phyloP scores from a whole-genome alignment of 1,139 yeast genomes.

The Scheffersomyces lignicola region DNA sequence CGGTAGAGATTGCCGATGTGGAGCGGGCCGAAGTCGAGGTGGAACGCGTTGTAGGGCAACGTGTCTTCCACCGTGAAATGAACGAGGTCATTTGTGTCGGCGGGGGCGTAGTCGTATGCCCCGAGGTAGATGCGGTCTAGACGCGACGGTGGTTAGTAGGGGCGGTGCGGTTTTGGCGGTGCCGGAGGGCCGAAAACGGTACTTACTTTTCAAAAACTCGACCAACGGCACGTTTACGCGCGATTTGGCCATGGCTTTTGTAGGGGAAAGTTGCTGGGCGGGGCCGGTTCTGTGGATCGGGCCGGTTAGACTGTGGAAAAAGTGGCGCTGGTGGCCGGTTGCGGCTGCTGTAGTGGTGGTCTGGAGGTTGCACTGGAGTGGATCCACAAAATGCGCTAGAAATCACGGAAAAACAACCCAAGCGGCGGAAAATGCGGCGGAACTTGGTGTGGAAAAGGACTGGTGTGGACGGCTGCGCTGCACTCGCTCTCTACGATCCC shows the following conservation, averaged over 20 bases:
- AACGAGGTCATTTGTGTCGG: conserved; percentile 72
- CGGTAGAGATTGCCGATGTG: conserved; percentile 91
- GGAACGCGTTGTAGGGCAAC: conserved; percentile 88
- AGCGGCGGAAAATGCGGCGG: too few relatives aligned
- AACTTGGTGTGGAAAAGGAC: too few relatives aligned
- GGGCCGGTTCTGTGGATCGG: too few relatives aligned
- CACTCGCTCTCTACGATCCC: too few relatives aligned
- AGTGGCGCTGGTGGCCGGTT: too few relatives aligned
- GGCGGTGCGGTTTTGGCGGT: background rate
- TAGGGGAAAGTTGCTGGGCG: too few relatives aligned
- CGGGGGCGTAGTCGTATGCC: conserved; percentile 79
- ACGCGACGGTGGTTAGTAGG: conserved; percentile 20
- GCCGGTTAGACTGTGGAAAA: too few relatives aligned
- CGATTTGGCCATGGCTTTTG: conserved; percentile 11
- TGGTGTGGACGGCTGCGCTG: too few relatives aligned
- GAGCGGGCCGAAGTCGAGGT: conserved; percentile 93
- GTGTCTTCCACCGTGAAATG: conserved; percentile 93
- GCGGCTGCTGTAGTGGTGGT: too few relatives aligned
- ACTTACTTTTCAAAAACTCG: conserved; percentile 49
- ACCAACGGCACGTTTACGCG: conserved; percentile 32
- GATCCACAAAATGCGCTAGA: too few relatives aligned
- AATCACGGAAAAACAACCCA: too few relatives aligned
- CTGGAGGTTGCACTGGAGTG: too few relatives aligned
- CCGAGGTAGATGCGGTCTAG: conserved; percentile 85
- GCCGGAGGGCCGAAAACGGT: conserved; percentile 3